Evolutionary conservation across 805 yeast species (phyloP).

Genomic region (Wickerhamomyces hampshirensis): DNA sequence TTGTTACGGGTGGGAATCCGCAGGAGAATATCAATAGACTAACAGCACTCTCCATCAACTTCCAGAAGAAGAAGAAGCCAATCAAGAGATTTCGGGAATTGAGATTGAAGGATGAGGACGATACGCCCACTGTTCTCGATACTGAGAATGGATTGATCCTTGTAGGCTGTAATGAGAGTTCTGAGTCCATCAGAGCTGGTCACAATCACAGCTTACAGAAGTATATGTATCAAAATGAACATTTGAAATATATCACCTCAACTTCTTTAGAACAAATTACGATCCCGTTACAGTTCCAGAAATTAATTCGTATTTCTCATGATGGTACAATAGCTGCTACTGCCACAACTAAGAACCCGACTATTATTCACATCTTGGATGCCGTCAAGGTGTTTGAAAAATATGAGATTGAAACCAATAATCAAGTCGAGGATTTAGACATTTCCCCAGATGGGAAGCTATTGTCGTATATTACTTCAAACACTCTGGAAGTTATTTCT

Average conservation of each 20-base stretch:
- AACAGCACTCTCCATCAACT: constrained; percentile 62
- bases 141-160: constrained; percentile 47
- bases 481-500: constrained; percentile 42
- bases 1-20: constrained; percentile 87
- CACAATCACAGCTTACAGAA: constrained; percentile 67
- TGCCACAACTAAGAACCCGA: constrained; percentile 66
- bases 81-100: constrained; percentile 69
- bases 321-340: constrained; percentile 64
- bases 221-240: constrained; percentile 61
- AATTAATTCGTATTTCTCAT: constrained; percentile 52
- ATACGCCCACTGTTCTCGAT: constrained; percentile 80
- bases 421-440: constrained; percentile 59
- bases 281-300: constrained; percentile 41
- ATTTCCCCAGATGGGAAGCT: constrained; percentile 69
- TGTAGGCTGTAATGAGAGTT: constrained; percentile 75
- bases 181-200: constrained; percentile 51
- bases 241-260: constrained; percentile 61
- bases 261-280: constrained; percentile 48
- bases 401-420: constrained; percentile 52
- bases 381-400: constrained; percentile 51
- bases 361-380: constrained; percentile 60
- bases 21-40: constrained; percentile 53
- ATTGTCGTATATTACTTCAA: constrained; percentile 58
- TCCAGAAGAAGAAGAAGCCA: constrained; percentile 41
- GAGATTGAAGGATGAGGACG: constrained; percentile 60